Base-by-base conservation (phyloP, 495 filamentous ascomycete species). In the Oleoguttula mirabilis region DNA sequence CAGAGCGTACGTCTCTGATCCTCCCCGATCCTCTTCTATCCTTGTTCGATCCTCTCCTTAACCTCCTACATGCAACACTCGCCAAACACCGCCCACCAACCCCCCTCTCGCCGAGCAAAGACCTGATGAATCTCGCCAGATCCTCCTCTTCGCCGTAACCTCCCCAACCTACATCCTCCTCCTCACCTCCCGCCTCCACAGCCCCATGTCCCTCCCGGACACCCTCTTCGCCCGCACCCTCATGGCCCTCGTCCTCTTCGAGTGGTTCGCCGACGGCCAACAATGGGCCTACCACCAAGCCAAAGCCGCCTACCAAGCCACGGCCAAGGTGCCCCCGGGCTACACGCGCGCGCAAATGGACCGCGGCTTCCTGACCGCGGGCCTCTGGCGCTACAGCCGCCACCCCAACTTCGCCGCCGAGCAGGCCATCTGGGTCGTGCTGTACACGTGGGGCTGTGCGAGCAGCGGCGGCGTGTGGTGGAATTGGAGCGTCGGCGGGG, bases 361-460 rank as follows among this genome's bases (percentile, higher is more conserved):
- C 52, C 78, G 92, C 32, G 92, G 92, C 33, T 99, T 99, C 60
- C 71, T 82, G 35, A 79, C 85, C 25, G 76, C 69, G 2, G 92
- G 92, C 0, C 67, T 99, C 16, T 99, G 81, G 80, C 79, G 77
- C 0, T 84, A 73, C 57, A 82, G 76, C 43, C 76, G 92, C 7
- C 92, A 99, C 60, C 92, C 92, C 28, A 96, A 96, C 63, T 96
- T 95, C 56, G 74, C 79, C 21, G 82, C 84, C 28, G 92, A 99
- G 61, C 88, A 96, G 64, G 71, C 78, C 21, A 76, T 96, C 57
- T 99, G 92, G 92, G 61, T 93, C 25, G 56, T 72, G 20, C 56
- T 95, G 42, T 96, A 96, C 58, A 69, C 80, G 44, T 99, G 90
- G 90, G 72, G 70, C 47, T 85, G 79, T 62, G 84, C 68, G 58